Percentiles rank a stretch among this genome's conserved stretches.
Evolutionary conservation across 2,329 filamentous ascomycete species (phyloP).

Genomic region (Monosporascus sp.): DNA sequence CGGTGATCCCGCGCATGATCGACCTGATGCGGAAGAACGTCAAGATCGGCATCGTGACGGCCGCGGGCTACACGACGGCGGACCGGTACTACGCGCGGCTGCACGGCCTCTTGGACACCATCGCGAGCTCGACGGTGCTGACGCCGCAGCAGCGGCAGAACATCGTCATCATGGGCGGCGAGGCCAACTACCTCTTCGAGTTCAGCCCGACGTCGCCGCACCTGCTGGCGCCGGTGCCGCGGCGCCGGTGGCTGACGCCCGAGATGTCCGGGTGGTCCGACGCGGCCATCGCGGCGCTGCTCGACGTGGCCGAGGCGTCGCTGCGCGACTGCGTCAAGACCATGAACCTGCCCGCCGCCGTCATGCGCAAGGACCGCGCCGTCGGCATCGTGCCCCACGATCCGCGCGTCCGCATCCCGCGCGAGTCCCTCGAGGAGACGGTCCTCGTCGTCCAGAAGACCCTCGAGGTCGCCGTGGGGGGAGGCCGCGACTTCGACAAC

Average conservation of each 20-base stretch:
- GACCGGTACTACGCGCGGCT: constrained; percentile 82
- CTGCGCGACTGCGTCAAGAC: constrained; percentile 75
- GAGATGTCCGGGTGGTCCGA: constrained; percentile 77
- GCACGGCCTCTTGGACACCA: constrained; percentile 77
- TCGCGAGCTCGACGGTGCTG: constrained; percentile 55
- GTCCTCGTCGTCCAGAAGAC: constrained; percentile 92
- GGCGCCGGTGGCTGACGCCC: constrained; percentile 65
- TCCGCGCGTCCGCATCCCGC: constrained; percentile 62
- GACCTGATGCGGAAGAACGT: constrained; percentile 72
- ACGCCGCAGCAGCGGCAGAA: constrained; percentile 65
- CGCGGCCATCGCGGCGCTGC: constrained; percentile 68
- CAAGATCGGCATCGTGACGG: constrained; percentile 91
- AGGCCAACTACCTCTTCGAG: constrained; percentile 91
- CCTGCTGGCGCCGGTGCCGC: constrained; percentile 62
- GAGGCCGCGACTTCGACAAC: constrained; percentile 33
- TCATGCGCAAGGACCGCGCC: constrained; percentile 84
- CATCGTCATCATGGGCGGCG: constrained; percentile 88
- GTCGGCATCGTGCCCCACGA: constrained; percentile 69
- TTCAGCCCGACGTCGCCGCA: constrained; percentile 61
- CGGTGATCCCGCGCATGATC: constrained; percentile 63
- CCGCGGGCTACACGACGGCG: constrained; percentile 87
- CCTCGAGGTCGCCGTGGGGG: constrained; percentile 64
- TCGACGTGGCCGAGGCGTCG: constrained; percentile 83
- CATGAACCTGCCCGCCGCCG: constrained; percentile 70
- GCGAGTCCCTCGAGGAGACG: constrained; percentile 91